A percentile compares a stretch with the other conserved stretches of the same genome.
Evolutionary conservation across 805 yeast species (phyloP).

Genomic region (Komagataella kurtzmanii): DNA sequence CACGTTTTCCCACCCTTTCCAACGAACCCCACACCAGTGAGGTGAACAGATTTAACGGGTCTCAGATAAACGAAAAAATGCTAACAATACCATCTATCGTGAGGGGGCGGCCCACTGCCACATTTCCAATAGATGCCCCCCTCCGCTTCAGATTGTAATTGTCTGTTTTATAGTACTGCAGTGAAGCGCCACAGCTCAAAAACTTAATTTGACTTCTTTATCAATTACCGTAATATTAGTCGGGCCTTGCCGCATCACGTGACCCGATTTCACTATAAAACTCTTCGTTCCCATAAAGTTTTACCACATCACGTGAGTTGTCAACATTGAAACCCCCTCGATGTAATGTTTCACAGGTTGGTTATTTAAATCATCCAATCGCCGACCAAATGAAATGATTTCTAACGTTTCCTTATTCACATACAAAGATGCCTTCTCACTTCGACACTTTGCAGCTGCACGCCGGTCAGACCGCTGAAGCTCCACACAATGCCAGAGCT

Average conservation of each 20-base stretch:
- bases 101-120: no score
- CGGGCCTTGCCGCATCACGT: background rate
- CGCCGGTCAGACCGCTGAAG: conserved; percentile 77
- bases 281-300: background rate
- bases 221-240: background rate
- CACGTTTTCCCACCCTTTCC: background rate
- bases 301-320: background rate
- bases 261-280: background rate
- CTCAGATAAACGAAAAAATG: background rate
- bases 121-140: no score
- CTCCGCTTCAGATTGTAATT: no score
- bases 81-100: no score
- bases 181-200: background rate
- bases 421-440: conserved; percentile 33
- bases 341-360: background rate
- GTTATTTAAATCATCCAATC: background rate
- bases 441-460: conserved; percentile 90
- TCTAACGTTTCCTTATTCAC: conserved; percentile 10
- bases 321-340: background rate
- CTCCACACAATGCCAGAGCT: conserved; percentile 65
- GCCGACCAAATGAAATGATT: background rate
- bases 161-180: no score
- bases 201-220: background rate
- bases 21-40: background rate
- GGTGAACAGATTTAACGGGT: background rate